These are phyloP conservation scores for Stachybotrys chartarum DNA, from an alignment of 2,329 filamentous ascomycete species.

Conservation along the genomic window DNA sequence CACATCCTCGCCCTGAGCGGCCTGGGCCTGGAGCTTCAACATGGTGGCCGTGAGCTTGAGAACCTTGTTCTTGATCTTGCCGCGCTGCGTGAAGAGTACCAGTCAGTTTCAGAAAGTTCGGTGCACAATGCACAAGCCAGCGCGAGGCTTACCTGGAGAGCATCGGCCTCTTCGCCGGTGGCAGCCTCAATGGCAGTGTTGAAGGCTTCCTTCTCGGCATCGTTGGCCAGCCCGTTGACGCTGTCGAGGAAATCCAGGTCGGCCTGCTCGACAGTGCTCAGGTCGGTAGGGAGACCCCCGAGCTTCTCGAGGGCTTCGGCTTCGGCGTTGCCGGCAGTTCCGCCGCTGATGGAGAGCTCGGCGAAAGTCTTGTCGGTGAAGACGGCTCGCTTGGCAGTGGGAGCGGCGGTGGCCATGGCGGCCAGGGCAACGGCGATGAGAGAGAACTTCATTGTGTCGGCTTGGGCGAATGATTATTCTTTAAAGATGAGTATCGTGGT, in stretches of 20 bases:
- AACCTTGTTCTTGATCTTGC: conserved; percentile 56
- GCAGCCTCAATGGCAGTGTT: conserved; percentile 45
- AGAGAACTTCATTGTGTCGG: conserved; percentile 26
- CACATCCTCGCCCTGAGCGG: conserved; percentile 42
- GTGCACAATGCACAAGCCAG: neutral
- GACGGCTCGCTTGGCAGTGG: conserved; percentile 19
- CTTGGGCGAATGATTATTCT: neutral
- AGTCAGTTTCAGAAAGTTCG: neutral
- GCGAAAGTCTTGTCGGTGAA: conserved; percentile 31
- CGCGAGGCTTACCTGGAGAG: conserved; percentile 32
- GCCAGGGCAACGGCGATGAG: conserved; percentile 17
- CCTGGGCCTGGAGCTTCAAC: conserved; percentile 40
- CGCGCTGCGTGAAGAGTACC: conserved; percentile 23
- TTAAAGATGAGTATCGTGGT: neutral
- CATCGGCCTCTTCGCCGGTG: conserved; percentile 34
- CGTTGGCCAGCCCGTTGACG: conserved; percentile 45
- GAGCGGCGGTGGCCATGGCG: conserved; percentile 18
- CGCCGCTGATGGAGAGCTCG: conserved; percentile 38
- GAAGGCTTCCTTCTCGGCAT: conserved; percentile 45
- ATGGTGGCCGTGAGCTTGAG: conserved; percentile 48
- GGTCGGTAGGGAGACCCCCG: conserved; percentile 27
- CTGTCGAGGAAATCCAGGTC: conserved; percentile 43
- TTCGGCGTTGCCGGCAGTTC: conserved; percentile 36
- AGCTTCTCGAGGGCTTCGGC: conserved; percentile 34
- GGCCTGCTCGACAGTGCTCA: conserved; percentile 33